Conservation (phyloP, 345 rosid species). For the Cardamine occulta region DNA sequence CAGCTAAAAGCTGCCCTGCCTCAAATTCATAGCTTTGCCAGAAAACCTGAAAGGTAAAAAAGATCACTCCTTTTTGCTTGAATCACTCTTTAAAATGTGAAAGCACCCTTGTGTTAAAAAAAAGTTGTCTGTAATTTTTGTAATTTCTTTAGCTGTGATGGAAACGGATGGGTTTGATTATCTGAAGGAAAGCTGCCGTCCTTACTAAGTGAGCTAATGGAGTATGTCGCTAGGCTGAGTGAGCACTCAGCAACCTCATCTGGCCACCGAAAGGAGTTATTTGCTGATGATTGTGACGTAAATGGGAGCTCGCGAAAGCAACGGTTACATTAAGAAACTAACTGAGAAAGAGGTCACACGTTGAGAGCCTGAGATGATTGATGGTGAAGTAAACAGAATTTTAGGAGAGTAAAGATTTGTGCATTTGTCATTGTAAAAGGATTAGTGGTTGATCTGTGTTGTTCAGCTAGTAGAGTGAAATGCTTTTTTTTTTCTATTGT, state of each 20-base stretch:
- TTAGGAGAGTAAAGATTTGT: conserved; percentile 40
- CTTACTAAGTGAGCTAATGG: conserved; percentile 63
- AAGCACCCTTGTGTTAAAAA: background rate
- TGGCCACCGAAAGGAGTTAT: conserved; percentile 48
- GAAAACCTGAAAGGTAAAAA: conserved; percentile 64
- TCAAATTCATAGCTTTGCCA: conserved; percentile 63
- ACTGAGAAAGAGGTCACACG: conserved; percentile 5
- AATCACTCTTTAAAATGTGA: conserved; percentile 15
- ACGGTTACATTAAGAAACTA: conserved; percentile 55
- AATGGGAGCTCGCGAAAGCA: conserved; percentile 77
- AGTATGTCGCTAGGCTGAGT: conserved; percentile 57
- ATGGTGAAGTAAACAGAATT: conserved; percentile 28
- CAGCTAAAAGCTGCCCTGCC: conserved; percentile 75
- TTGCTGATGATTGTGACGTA: conserved; percentile 58
- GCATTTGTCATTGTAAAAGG: conserved; percentile 42
- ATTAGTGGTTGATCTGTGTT: conserved; percentile 40
- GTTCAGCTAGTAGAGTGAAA: conserved; percentile 33
- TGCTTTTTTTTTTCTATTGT: background rate
- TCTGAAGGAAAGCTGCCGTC: conserved; percentile 62
- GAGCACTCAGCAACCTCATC: conserved; percentile 58
- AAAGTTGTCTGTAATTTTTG: background rate
- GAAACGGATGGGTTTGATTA: conserved; percentile 76
- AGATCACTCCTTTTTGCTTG: background rate
- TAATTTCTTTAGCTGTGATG: conserved; percentile 63
- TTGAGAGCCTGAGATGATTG: conserved; percentile 11